phyloP scores from a whole-genome alignment of 2,329 filamentous ascomycete species.

The Lasiodiplodia sp. region DNA sequence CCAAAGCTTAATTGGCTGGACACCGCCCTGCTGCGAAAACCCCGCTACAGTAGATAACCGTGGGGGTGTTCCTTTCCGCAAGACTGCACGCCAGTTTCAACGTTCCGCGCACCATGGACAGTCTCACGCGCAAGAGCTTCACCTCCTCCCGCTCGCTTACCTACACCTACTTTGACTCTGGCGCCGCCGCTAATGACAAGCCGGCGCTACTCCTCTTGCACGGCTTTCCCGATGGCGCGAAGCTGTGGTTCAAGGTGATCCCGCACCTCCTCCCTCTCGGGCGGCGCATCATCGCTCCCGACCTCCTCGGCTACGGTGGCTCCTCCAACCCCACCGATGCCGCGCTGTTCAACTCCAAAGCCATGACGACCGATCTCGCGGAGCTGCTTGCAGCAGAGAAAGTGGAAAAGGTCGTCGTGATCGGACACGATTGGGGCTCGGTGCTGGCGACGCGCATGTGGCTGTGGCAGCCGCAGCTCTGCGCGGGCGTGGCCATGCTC shows the following conservation, averaged over 20 bases:
- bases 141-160: constrained; percentile 37
- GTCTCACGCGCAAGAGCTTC: constrained; percentile 39
- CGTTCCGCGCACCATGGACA: constrained; percentile 35
- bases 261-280: constrained; percentile 49
- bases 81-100: too few relatives aligned
- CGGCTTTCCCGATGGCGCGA: constrained; percentile 59
- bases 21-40: too few relatives aligned
- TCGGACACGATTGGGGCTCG: constrained; percentile 61
- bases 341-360: constrained; percentile 36
- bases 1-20: too few relatives aligned
- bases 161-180: constrained; percentile 41
- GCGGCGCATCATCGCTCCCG: constrained; percentile 49
- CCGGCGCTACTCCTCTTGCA: constrained; percentile 50
- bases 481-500: constrained; percentile 52
- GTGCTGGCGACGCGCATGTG: constrained; percentile 50
- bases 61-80: too few relatives aligned
- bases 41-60: too few relatives aligned
- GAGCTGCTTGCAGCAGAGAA: constrained; percentile 40
- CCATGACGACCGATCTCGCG: constrained; percentile 37
- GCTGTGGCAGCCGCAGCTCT: constrained; percentile 50
- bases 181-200: constrained; percentile 27
- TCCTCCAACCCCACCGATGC: constrained; percentile 44
- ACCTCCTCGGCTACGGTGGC: constrained; percentile 49
- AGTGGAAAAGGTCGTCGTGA: constrained; percentile 32
- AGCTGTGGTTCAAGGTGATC: constrained; percentile 54